Conservation (phyloP, 768 basidiomycete genomes). For the Phlebiopsis gigantea region DNA sequence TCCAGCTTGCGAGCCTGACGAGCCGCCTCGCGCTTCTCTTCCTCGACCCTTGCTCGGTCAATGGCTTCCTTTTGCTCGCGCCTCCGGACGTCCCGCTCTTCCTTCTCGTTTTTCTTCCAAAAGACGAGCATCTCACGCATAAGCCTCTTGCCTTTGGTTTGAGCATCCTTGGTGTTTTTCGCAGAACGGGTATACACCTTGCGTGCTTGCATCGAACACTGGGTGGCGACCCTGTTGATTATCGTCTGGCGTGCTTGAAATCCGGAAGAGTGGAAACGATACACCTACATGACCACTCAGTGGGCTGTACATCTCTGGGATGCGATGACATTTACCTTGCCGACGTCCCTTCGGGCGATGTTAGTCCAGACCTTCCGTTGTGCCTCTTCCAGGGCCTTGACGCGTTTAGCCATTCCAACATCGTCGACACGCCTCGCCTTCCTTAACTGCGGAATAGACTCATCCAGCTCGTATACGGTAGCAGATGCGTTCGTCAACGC, state of each 20-base stretch:
- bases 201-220: slow-evolving; percentile 73
- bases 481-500: slow-evolving; percentile 46
- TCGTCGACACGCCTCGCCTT: slow-evolving; percentile 78
- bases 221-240: slow-evolving; percentile 68
- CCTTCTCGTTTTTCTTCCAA: slow-evolving; percentile 98
- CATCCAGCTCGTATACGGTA: slow-evolving; percentile 69
- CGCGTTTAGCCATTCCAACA: slow-evolving; percentile 62
- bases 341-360: slow-evolving; percentile 79
- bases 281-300: slow-evolving; percentile 46
- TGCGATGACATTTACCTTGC: slow-evolving; percentile 49
- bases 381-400: slow-evolving; percentile 74
- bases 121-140: slow-evolving; percentile 97
- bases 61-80: slow-evolving; percentile 92
- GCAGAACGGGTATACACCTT: slow-evolving; percentile 69
- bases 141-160: slow-evolving; percentile 79
- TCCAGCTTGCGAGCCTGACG: slow-evolving; percentile 94
- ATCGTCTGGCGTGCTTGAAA: slow-evolving; percentile 64
- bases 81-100: slow-evolving; percentile 88
- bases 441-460: slow-evolving; percentile 63
- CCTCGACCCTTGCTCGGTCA: slow-evolving; percentile 83
- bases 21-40: slow-evolving; percentile 90
- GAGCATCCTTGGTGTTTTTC: slow-evolving; percentile 76
- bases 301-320: not conserved
- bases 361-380: slow-evolving; percentile 89
- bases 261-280: slow-evolving; percentile 64